Percentiles rank a stretch among this genome's conserved stretches.
Evolutionary conservation across 225 moss, liverwort and hornwort genomes (phyloP).

Genomic region (Marchantia polymorpha): DNA sequence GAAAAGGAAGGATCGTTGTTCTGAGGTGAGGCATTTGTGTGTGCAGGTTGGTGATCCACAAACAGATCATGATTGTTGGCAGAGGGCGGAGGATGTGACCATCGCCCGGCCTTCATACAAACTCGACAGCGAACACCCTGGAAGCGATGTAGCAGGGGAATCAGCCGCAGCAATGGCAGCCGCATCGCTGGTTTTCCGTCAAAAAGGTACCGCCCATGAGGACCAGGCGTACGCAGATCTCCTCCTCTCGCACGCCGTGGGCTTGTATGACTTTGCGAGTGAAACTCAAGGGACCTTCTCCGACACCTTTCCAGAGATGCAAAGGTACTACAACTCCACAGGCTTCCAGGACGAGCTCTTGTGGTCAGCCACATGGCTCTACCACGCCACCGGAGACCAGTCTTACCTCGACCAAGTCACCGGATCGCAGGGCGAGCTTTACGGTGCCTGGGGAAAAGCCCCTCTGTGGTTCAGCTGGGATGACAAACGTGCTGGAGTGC

Average conservation of each 20-base stretch:
- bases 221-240: constrained; percentile 57
- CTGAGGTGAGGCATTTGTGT: not conserved
- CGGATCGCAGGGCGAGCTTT: constrained; percentile 35
- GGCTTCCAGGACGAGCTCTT: constrained; percentile 85
- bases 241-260: constrained; percentile 61
- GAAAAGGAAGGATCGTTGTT: not conserved
- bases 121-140: constrained; percentile 44
- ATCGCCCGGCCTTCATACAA: constrained; percentile 42
- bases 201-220: constrained; percentile 49
- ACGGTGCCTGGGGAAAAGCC: constrained; percentile 57
- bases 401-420: constrained; percentile 54
- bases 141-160: constrained; percentile 71
- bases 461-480: constrained; percentile 88
- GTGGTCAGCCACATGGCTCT: constrained; percentile 93
- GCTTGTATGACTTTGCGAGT: constrained; percentile 33
- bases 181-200: constrained; percentile 76
- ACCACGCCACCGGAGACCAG: constrained; percentile 70
- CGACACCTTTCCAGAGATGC: constrained; percentile 34
- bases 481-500: constrained; percentile 79
- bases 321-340: constrained; percentile 68
- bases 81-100: constrained; percentile 78
- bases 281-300: constrained; percentile 36
- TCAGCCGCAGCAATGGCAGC: constrained; percentile 93
- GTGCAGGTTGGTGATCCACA: constrained; percentile 72
- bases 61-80: constrained; percentile 80